Conservation (phyloP, 495 filamentous ascomycete genomes). For the Aspergillus haitiensis region DNA sequence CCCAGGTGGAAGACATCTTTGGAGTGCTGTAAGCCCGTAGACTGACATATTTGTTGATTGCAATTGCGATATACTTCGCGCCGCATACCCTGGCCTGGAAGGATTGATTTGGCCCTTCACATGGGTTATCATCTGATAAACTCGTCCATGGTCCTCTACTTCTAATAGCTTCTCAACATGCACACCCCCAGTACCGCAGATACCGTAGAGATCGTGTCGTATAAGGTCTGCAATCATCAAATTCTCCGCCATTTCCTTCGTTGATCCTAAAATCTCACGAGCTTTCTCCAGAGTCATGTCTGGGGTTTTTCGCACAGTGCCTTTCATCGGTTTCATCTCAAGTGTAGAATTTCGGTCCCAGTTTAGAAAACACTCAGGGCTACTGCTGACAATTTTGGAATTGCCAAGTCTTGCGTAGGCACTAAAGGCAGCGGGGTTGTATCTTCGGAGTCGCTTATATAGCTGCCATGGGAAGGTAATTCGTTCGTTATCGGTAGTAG, state of each 20-base stretch:
- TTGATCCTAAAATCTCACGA: slow-evolving; percentile 64
- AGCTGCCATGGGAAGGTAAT: slow-evolving; percentile 60
- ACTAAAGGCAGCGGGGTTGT: slow-evolving; percentile 84
- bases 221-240: slow-evolving; percentile 98
- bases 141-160: slow-evolving; percentile 86
- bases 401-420: slow-evolving; percentile 73
- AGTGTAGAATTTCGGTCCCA: slow-evolving; percentile 56
- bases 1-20: slow-evolving; percentile 77
- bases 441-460: slow-evolving; percentile 66
- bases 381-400: slow-evolving; percentile 74
- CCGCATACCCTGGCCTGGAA: slow-evolving; percentile 36
- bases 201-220: slow-evolving; percentile 82
- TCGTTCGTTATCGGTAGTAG: slow-evolving; percentile 23
- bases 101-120: slow-evolving; percentile 66
- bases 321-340: slow-evolving; percentile 82
- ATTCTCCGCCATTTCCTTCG: slow-evolving; percentile 93
- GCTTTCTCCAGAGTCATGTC: slow-evolving; percentile 67
- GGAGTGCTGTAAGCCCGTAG: slow-evolving; percentile 72
- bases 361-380: slow-evolving; percentile 88
- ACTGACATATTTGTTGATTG: slow-evolving; percentile 43
- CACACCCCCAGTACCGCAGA: slow-evolving; percentile 68
- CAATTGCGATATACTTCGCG: slow-evolving; percentile 36
- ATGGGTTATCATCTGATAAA: slow-evolving; percentile 88
- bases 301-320: slow-evolving; percentile 76
- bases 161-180: slow-evolving; percentile 69